These are phyloP conservation scores for Colletotrichum trifolii DNA, from an alignment of 2,329 filamentous ascomycete genomes.

Conservation along the genomic window DNA sequence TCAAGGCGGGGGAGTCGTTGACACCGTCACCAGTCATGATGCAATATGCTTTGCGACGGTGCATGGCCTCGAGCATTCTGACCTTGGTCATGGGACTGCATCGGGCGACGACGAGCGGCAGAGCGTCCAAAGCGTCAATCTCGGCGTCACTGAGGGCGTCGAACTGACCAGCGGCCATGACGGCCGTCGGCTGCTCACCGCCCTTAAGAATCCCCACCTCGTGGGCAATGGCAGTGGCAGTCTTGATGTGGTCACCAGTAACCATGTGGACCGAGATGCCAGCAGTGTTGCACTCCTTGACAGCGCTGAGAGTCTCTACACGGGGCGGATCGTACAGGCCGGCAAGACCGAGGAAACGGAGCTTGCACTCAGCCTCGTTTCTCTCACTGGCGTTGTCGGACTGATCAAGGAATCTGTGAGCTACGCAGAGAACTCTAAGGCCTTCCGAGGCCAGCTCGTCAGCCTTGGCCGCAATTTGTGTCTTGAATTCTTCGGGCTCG, in stretches of 20 bases:
- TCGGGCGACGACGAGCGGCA: conserved; percentile 76
- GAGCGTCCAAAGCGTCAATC: conserved; percentile 68
- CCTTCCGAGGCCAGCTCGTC: conserved; percentile 71
- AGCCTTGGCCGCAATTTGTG: conserved; percentile 58
- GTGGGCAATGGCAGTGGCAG: conserved; percentile 72
- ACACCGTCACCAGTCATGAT: conserved; percentile 83
- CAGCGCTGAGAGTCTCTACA: conserved; percentile 71
- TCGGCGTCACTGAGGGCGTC: conserved; percentile 70
- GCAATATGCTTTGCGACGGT: conserved; percentile 74
- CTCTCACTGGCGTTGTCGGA: conserved; percentile 58
- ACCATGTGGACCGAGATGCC: conserved; percentile 77
- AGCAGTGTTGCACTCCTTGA: conserved; percentile 67
- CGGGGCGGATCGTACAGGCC: conserved; percentile 80
- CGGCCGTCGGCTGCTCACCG: conserved; percentile 54
- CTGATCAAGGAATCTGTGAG: conserved; percentile 58
- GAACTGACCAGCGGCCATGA: conserved; percentile 73
- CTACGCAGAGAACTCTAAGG: conserved; percentile 76
- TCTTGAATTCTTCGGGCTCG: conserved; percentile 58
- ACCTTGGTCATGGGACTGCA: conserved; percentile 79
- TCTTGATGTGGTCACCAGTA: conserved; percentile 76
- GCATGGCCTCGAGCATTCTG: conserved; percentile 80
- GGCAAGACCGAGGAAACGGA: conserved; percentile 76
- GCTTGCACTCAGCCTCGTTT: conserved; percentile 62
- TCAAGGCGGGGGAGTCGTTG: conserved; percentile 79
- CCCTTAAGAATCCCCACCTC: conserved; percentile 70